A percentile compares a stretch with the other conserved stretches of the same genome.
Conservation (phyloP, 225 moss, liverwort and hornwort species). For the Rhytidiadelphus loreus region DNA sequence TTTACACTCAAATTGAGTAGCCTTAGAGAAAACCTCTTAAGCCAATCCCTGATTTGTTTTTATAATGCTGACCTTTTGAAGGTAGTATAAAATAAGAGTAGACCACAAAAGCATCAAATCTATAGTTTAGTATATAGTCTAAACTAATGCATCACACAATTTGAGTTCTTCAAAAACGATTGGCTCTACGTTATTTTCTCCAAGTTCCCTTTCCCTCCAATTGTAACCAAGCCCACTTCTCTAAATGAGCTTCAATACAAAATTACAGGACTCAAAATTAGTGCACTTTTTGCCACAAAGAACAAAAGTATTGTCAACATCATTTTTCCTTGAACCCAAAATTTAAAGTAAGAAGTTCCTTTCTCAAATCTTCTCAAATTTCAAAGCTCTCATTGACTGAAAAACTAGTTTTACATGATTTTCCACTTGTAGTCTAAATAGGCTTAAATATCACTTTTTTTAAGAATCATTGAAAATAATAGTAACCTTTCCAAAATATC, state of each 20-base stretch:
- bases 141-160: neutral
- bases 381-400: neutral
- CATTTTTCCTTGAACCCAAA: neutral
- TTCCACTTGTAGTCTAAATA: too few species aligned
- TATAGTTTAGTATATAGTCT: neutral
- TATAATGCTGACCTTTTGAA: neutral
- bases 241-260: fast-evolving
- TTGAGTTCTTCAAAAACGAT: too few species aligned
- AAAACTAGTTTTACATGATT: too few species aligned
- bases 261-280: neutral
- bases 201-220: fast-evolving
- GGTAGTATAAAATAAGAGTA: neutral
- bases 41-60: neutral
- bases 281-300: neutral
- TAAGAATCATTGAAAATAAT: too few species aligned
- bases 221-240: neutral
- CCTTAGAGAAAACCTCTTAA: fast-evolving
- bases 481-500: too few species aligned
- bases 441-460: neutral
- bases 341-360: neutral
- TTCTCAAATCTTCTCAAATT: neutral
- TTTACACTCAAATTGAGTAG: neutral
- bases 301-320: neutral
- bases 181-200: fast-evolving
- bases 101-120: neutral